phyloP scores from a whole-genome alignment of 176 grass and related monocot genomes.

The Carex pumila region DNA sequence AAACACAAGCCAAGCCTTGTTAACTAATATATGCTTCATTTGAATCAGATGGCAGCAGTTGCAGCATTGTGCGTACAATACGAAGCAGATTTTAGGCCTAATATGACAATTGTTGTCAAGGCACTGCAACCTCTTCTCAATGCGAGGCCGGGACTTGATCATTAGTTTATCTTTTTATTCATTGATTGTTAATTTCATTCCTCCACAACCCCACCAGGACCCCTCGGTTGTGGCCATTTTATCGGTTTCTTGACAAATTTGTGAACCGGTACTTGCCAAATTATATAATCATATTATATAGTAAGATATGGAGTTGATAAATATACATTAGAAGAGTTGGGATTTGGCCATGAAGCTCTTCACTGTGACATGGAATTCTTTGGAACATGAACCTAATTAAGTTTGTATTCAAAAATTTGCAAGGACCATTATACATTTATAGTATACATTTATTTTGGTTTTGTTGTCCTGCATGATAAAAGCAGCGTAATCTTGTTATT shows the following conservation, averaged over 20 bases:
- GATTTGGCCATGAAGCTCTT: not conserved
- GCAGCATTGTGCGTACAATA: constrained; percentile 40
- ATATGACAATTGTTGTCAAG: constrained; percentile 48
- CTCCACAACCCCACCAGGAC: not conserved
- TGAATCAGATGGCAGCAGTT: constrained; percentile 37
- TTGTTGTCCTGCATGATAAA: not conserved
- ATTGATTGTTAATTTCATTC: not conserved
- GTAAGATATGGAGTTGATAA: constrained; percentile 9
- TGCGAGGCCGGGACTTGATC: constrained; percentile 23
- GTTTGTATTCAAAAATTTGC: constrained; percentile 4
- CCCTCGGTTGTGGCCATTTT: not conserved
- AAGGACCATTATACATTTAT: not conserved
- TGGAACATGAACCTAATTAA: not conserved
- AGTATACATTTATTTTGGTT: not conserved
- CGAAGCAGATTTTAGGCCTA: constrained; percentile 38
- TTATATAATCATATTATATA: not conserved
- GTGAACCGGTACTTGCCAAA: constrained; percentile 1
- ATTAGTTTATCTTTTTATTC: constrained; percentile 8
- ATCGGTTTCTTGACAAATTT: constrained; percentile 8
- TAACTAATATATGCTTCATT: not conserved
- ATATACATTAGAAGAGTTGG: not conserved
- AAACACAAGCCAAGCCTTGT: not conserved
- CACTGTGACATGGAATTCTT: not conserved
- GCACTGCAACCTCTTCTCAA: constrained; percentile 37
- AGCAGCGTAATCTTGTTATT: not conserved